phyloP scores from a whole-genome alignment of 1,284 basidiomycete genomes.

The Polyporus tsugae region DNA sequence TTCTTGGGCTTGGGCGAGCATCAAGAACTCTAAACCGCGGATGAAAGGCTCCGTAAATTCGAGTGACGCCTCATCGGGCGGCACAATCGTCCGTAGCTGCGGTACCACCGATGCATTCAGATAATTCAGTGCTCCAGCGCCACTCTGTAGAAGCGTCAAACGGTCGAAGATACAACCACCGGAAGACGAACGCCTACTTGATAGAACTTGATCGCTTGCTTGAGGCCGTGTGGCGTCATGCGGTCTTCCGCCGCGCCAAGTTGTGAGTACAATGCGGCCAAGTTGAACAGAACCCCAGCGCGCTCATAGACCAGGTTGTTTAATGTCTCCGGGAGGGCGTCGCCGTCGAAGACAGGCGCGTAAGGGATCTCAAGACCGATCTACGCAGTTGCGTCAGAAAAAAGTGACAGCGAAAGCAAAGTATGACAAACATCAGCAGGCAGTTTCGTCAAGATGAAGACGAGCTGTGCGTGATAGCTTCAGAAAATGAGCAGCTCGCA shows the following conservation, averaged over 20 bases:
- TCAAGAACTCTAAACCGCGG: conserved; percentile 75
- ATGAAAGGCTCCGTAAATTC: conserved; percentile 77
- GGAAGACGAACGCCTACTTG: conserved; percentile 59
- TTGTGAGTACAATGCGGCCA: conserved; percentile 84
- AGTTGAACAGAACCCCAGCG: conserved; percentile 81
- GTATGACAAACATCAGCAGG: conserved; percentile 64
- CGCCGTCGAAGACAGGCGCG: conserved; percentile 70
- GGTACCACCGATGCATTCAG: conserved; percentile 68
- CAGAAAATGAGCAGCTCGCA: conserved; percentile 24
- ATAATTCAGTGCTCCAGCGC: conserved; percentile 80
- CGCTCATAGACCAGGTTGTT: conserved; percentile 85
- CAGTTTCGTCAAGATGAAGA: conserved; percentile 78
- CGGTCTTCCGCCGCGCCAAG: conserved; percentile 75
- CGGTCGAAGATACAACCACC: no score
- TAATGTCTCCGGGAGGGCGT: conserved; percentile 67
- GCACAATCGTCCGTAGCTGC: conserved; percentile 57
- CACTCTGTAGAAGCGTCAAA: conserved; percentile 55
- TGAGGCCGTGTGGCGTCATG: conserved; percentile 78
- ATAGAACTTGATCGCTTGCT: conserved; percentile 73
- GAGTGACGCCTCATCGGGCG: conserved; percentile 60
- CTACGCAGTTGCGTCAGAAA: conserved; percentile 49
- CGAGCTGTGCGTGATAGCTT: conserved; percentile 92
- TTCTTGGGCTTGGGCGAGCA: conserved; percentile 96
- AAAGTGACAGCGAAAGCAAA: conserved; percentile 6
- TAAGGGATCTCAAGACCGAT: conserved; percentile 83